Evolutionary conservation across 129 eudicot genomes (phyloP).

Genomic region (Centrapalus pauciflorus): DNA sequence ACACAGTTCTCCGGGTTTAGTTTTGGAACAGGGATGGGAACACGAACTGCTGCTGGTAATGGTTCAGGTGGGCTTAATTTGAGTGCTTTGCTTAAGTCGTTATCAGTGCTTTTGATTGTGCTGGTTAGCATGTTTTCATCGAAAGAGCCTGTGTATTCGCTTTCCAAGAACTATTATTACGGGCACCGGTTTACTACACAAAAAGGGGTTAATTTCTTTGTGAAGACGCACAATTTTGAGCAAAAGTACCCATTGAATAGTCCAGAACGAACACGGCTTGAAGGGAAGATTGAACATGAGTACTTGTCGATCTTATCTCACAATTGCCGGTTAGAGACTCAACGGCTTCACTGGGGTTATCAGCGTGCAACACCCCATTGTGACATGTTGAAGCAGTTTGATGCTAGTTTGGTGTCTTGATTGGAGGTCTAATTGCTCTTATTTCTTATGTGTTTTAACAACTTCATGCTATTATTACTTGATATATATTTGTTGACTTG

Average conservation of each 20-base stretch:
- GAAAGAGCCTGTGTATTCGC: constrained; percentile 56
- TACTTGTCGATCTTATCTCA: constrained; percentile 46
- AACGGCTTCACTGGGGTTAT: constrained; percentile 66
- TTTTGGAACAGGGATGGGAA: constrained; percentile 53
- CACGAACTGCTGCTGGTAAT: constrained; percentile 38
- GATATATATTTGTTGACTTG: background rate
- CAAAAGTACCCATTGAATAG: constrained; percentile 48
- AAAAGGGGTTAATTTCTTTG: constrained; percentile 65
- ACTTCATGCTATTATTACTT: background rate
- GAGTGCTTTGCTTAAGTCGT: constrained; percentile 48
- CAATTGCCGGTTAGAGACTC: constrained; percentile 62
- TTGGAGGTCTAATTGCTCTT: constrained; percentile 25
- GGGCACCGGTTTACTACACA: constrained; percentile 37
- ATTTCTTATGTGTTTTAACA: background rate
- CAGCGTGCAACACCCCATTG: constrained; percentile 56
- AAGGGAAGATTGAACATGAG: constrained; percentile 54
- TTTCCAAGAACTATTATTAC: constrained; percentile 38
- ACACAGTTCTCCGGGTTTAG: constrained; percentile 57
- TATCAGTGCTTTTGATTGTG: constrained; percentile 58
- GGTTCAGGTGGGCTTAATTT: constrained; percentile 35
- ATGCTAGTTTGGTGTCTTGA: constrained; percentile 29
- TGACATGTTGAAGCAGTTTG: constrained; percentile 38
- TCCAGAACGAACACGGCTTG: constrained; percentile 47
- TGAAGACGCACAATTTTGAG: constrained; percentile 55
- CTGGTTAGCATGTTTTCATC: constrained; percentile 58